These are phyloP conservation scores for Hanseniaspora sp. DNA, from an alignment of 1,139 yeast genomes.

Conservation along the genomic window DNA sequence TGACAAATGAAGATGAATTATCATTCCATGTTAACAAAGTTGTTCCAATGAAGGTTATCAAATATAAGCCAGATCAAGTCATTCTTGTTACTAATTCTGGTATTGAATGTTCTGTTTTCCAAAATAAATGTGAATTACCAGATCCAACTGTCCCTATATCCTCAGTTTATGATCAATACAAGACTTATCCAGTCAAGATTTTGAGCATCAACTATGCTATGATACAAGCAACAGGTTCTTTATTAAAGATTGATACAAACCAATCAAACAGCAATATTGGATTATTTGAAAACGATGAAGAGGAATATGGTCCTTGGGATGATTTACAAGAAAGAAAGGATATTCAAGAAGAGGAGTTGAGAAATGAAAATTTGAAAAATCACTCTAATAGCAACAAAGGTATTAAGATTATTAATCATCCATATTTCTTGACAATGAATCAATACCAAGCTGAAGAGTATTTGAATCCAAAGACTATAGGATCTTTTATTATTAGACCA, in stretches of 20 bases:
- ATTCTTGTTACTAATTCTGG: conserved; percentile 65
- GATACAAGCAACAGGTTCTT: conserved; percentile 64
- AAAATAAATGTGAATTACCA: conserved; percentile 48
- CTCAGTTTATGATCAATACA: conserved; percentile 48
- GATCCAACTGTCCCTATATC: conserved; percentile 33
- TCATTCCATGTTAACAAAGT: conserved; percentile 61
- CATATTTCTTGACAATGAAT: conserved; percentile 74
- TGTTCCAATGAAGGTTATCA: conserved; percentile 56
- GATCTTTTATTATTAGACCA: conserved; percentile 90
- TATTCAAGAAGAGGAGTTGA: conserved; percentile 42
- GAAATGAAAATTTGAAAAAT: conserved; percentile 39
- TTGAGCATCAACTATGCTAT: conserved; percentile 56
- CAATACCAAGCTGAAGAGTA: conserved; percentile 86
- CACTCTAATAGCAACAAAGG: conserved; percentile 49
- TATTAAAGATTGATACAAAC: conserved; percentile 51
- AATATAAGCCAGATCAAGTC: conserved; percentile 33
- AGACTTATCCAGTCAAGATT: conserved; percentile 77
- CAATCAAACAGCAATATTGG: background rate
- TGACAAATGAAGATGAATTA: conserved; percentile 75
- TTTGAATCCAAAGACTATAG: conserved; percentile 77
- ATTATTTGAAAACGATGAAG: conserved; percentile 24
- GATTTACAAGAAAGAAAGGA: conserved; percentile 65
- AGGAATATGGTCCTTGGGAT: conserved; percentile 65
- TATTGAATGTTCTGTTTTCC: conserved; percentile 61
- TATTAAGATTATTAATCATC: conserved; percentile 64